Evolutionary conservation across 2,329 filamentous ascomycete genomes (phyloP).

Genomic region (Epichloe coenophiala): DNA sequence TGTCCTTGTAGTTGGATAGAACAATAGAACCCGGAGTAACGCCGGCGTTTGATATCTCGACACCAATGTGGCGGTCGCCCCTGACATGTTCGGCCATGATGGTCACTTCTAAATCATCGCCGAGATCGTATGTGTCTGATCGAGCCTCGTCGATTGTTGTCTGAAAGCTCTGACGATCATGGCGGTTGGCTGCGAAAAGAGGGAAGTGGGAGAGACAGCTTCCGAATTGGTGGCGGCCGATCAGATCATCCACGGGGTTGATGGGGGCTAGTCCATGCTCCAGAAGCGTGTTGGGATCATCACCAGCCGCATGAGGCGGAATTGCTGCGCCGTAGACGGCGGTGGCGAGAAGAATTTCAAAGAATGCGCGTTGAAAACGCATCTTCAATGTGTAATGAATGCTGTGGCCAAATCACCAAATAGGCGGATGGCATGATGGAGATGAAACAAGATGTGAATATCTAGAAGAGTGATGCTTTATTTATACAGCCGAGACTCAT

Average conservation of each 20-base stretch:
- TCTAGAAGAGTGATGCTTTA: too few species aligned
- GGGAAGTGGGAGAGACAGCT: background rate
- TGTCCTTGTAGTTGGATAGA: background rate
- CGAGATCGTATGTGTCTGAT: background rate
- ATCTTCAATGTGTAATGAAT: background rate
- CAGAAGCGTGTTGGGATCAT: background rate
- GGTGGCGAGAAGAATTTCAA: background rate
- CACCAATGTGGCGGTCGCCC: background rate
- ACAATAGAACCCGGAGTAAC: background rate
- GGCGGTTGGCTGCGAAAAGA: background rate
- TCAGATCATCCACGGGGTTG: background rate
- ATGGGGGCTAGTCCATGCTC: background rate
- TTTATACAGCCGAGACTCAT: too few species aligned
- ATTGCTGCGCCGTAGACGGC: background rate
- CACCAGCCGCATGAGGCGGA: background rate
- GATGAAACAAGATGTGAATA: too few species aligned
- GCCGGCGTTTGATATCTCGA: background rate
- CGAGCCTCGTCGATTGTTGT: background rate
- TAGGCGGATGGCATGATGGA: too few species aligned
- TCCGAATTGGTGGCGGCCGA: background rate
- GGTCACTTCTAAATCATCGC: background rate
- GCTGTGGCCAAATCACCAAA: too few species aligned
- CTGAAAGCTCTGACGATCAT: background rate
- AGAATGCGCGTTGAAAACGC: background rate
- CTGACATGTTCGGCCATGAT: background rate